Base-by-base conservation (phyloP, 1,284 basidiomycete genomes). In the Xerocomus nothofagi region DNA sequence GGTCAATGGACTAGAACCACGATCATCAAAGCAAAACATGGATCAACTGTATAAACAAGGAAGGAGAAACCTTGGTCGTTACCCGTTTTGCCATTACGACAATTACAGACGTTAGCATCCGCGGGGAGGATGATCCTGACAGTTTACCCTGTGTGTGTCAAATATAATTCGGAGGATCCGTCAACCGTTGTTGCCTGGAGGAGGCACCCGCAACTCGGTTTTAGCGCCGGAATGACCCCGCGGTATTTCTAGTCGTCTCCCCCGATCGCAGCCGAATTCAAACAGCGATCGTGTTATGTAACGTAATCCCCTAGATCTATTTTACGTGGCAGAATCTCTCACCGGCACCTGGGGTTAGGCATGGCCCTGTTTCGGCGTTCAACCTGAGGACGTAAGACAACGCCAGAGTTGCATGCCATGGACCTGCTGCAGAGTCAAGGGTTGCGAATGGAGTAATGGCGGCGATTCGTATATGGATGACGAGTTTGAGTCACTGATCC, bases 81-180 rank as follows among this genome's bases (percentile, higher is more conserved):
- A 24, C 46, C 43, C 27, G 15, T 43, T 47, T 26, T 31, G 38
- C 39, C 18, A 39, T 58, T 60, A 55, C 56, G 44, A 49, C 44
- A 31, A 39, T 49, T 27, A 18, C 33, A 26, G 23, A 21, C 40
- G 42, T 21, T 51, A 2, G 36, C 39, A 47, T 48, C 45, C 29
- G 34, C 23, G 29, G 43, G 17, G 15, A 42, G 32, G 14, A 30
- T 10, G 18, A 34, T 36, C 21, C 12, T 7, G 9, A 8, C 24
- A 6, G 14, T n/a, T 34, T 34, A 12, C 42, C 44, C 36, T 48
- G 38, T 15, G 4, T 39, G 37, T 32, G 29, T 42, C 39, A 44
- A 43, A 30, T 33, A 21, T 8, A 39, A 43, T 32, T 31, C 26
- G 30, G 39, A 24, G 12, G 27, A 36, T 30, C 21, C 9, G 41